Conservation (phyloP, 192 early-diverging fungal genomes). For the Rhizophagus clarus region DNA sequence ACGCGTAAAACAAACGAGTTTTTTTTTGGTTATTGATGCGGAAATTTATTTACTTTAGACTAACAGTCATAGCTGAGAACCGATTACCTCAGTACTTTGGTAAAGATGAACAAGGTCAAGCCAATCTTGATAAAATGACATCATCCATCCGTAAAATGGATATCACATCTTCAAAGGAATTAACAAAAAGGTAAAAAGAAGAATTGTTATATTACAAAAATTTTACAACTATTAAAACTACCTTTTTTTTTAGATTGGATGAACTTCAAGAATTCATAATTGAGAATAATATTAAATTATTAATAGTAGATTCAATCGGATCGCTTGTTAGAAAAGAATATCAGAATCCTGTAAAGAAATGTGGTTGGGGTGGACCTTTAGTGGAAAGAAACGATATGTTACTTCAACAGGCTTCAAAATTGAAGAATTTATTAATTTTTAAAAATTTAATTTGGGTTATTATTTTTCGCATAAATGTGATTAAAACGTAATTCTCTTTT, state of each 20-base stretch:
- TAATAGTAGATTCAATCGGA: slow-evolving; percentile 26
- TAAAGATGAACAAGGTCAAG: slow-evolving; percentile 3
- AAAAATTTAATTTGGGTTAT: not conserved
- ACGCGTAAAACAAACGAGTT: not conserved
- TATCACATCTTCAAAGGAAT: slow-evolving; percentile 11
- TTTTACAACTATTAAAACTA: not conserved
- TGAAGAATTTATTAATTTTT: slow-evolving; percentile 17
- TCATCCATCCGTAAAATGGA: slow-evolving; percentile 18
- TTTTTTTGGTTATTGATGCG: not conserved
- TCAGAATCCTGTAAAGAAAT: not conserved
- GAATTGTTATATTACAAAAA: not conserved
- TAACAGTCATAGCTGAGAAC: slow-evolving; percentile 15
- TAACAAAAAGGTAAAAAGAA: slow-evolving; percentile 16
- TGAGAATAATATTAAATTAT: slow-evolving; percentile 12
- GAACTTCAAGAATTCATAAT: slow-evolving; percentile 32
- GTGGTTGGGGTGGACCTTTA: not conserved
- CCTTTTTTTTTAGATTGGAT: slow-evolving; percentile 11
- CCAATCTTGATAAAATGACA: slow-evolving; percentile 23
- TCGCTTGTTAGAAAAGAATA: slow-evolving; percentile 28
- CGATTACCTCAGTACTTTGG: slow-evolving; percentile 18
- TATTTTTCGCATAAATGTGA: not conserved
- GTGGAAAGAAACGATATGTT: slow-evolving; percentile 13
- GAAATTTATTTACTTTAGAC: slow-evolving; percentile 6
- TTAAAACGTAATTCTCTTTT: not conserved
- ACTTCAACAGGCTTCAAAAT: slow-evolving; percentile 4